Evolutionary conservation across 164 flowering plant genomes (phyloP), one percentile per base, ranked within the genome.

Genomic region (Vitis labrusca): DNA sequence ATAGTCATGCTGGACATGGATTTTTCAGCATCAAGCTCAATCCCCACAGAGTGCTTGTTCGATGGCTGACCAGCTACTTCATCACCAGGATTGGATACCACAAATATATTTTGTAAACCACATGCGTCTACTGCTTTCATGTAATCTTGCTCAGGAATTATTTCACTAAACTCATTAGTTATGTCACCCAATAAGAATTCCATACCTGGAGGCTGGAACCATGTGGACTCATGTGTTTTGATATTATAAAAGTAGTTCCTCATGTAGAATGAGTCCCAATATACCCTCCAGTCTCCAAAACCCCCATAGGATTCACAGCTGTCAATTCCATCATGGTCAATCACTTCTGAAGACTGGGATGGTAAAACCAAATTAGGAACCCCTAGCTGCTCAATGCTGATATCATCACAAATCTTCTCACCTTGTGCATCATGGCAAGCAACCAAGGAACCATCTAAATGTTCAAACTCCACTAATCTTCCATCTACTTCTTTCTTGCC

Each of bases 191-290:
- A 63, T 49, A 78, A 72, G 73, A 74, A 74, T 50, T 85, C 92
- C 90, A 85, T 76, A 48, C 89, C 91, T 32, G 83, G 81, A 59
- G 98, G 99, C 44, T 89, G 91, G 30, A 78, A 55, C 99, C 99
- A 92, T 19, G 97, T 91, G 54, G 94, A 86, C 63, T 78, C 88
- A 9, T 80, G 78, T 69, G 94, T 91, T 73, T 70, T 80, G 8
- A 64, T 51, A 78, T 95, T 93, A 69, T 83, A 91, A 60, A 82
- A 95, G 82, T 91, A 95, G 66, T 77, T 78, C 69, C 89, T 86
- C 84, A 44, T 61, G 78, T 88, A 88, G 70, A 59, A 83, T 37
- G 79, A 66, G 66, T 95, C 99, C 98, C 95, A 91, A 76, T 71
- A 81, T 5, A 76, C 82, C 62, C 49, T 80, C 97, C 97, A 91